phyloP scores from a whole-genome alignment of 495 filamentous ascomycete species.

The Cudoniella acicularis region DNA sequence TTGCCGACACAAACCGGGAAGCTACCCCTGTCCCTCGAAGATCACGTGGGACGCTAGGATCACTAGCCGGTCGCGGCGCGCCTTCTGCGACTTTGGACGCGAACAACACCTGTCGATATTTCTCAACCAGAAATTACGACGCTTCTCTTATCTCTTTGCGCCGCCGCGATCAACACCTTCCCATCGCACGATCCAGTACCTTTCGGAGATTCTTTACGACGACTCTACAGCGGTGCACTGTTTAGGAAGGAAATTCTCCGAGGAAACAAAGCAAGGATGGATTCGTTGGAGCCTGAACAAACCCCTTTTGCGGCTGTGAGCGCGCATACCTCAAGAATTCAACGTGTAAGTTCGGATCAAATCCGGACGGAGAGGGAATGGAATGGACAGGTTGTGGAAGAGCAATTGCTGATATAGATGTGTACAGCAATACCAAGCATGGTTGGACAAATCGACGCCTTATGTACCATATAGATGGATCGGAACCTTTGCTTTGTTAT shows the following conservation, averaged over 20 bases:
- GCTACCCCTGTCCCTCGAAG: neutral
- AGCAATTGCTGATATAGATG: constrained; percentile 18
- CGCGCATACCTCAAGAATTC: constrained; percentile 72
- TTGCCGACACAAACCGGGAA: constrained; percentile 3
- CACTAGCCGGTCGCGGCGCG: neutral
- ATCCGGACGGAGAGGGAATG: neutral
- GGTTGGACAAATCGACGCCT: constrained; percentile 88
- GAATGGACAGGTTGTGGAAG: neutral
- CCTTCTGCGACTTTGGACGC: constrained; percentile 5
- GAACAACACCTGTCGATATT: constrained; percentile 13
- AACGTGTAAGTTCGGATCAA: constrained; percentile 52
- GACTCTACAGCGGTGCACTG: neutral
- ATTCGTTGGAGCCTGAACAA: constrained; percentile 73
- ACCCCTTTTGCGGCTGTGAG: constrained; percentile 81
- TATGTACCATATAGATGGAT: constrained; percentile 86
- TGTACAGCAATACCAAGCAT: constrained; percentile 85
- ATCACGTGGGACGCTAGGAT: neutral
- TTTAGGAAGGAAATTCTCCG: constrained; percentile 1
- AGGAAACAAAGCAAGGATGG: constrained; percentile 47
- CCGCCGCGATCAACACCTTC: neutral
- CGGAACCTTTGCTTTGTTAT: constrained; percentile 67
- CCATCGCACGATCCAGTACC: constrained; percentile 23
- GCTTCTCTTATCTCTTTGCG: neutral
- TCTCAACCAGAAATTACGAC: neutral
- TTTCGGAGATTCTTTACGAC: constrained; percentile 15